Percentiles rank a stretch among this genome's conserved stretches.
Conservation (phyloP, 768 basidiomycete genomes). For the Neoboletus subvelutipes region DNA sequence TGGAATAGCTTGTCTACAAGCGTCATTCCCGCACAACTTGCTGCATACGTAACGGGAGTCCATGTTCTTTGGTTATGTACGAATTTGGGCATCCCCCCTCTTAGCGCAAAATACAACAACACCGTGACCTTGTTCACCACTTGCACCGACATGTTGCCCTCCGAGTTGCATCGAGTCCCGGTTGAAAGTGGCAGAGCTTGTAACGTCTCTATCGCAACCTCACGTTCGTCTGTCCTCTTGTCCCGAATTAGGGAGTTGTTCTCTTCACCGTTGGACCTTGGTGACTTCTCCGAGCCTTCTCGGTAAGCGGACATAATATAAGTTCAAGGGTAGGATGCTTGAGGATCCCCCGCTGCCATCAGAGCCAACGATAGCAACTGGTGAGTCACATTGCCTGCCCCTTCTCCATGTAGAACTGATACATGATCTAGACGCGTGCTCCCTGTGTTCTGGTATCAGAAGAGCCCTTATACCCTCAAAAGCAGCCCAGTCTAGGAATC, state of each 20-base stretch:
- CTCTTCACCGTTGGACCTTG: constrained; percentile 6
- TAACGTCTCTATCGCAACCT: constrained; percentile 20
- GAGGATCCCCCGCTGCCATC: constrained; percentile 23
- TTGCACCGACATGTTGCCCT: constrained; percentile 4
- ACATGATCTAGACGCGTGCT: background rate
- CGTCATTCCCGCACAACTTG: background rate
- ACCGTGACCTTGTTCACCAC: constrained; percentile 27
- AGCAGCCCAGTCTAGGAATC: constrained; percentile 1
- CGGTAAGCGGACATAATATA: constrained; percentile 23
- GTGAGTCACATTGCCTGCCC: constrained; percentile 18
- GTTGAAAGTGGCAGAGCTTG: background rate
- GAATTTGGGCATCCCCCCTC: background rate
- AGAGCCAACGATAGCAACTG: constrained; percentile 23
- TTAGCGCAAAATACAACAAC: constrained; percentile 20
- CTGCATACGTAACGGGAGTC: background rate
- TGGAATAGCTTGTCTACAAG: background rate
- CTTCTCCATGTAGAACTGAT: constrained; percentile 6
- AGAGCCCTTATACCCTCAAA: background rate
- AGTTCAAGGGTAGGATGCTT: constrained; percentile 9
- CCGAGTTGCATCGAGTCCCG: background rate
- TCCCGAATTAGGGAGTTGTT: constrained; percentile 23
- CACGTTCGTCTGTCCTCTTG: constrained; percentile 16
- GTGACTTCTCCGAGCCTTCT: constrained; percentile 2
- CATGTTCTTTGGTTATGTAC: constrained; percentile 6
- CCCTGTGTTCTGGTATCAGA: background rate